A percentile compares a stretch with the other conserved stretches of the same genome.
These are phyloP conservation scores for Ceratobasidium papillatum DNA, from an alignment of 1,284 basidiomycete genomes.

Conservation along the genomic window DNA sequence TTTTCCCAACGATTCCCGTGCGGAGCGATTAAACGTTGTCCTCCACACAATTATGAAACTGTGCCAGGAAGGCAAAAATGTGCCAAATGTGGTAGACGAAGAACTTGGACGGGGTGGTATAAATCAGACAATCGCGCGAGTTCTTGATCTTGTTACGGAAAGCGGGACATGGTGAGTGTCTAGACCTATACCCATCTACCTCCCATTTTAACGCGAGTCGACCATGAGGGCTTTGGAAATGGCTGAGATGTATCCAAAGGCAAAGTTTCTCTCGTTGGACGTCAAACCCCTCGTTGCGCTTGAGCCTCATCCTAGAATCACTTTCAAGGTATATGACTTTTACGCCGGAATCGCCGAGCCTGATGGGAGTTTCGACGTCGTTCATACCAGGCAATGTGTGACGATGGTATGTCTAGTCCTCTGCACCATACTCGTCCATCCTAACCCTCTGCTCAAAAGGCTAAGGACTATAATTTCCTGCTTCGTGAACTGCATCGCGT, in stretches of 20 bases:
- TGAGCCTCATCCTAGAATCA: not conserved
- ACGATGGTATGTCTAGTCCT: not conserved
- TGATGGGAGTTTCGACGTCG: slow-evolving; percentile 11
- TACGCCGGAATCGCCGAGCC: slow-evolving; percentile 4
- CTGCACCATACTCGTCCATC: not conserved
- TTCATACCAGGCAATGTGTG: not conserved
- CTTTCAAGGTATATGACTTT: slow-evolving; percentile 5
- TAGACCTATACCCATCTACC: not conserved
- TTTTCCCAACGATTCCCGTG: not conserved
- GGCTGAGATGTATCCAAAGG: slow-evolving; percentile 4
- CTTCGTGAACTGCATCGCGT: too few species aligned
- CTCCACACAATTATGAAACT: not conserved
- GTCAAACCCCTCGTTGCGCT: slow-evolving; percentile 5
- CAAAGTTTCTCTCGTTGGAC: slow-evolving; percentile 5
- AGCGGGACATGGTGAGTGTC: slow-evolving; percentile 2
- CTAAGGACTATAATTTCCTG: too few species aligned
- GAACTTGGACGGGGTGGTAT: not conserved
- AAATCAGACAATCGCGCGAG: not conserved
- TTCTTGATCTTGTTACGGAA: not conserved
- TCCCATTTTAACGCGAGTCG: not conserved
- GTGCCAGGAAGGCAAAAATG: not conserved
- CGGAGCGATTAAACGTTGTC: not conserved
- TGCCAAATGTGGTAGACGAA: not conserved
- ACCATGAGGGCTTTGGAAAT: not conserved
- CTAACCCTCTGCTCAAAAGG: too few species aligned